Base-by-base conservation (phyloP, 495 filamentous ascomycete species). In the Stereocaulon alpinum region DNA sequence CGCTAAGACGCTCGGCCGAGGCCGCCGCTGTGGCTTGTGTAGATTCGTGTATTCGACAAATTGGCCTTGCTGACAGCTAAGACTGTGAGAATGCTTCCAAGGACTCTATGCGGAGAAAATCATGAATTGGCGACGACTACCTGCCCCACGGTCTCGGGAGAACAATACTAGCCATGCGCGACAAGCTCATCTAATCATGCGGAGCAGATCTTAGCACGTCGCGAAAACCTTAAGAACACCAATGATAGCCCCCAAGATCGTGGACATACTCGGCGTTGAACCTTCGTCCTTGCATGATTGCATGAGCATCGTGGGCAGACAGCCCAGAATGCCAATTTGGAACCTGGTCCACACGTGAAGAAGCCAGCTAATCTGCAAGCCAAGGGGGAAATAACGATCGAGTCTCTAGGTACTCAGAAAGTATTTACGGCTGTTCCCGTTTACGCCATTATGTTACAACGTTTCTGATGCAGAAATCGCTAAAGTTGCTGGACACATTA, bases 401-500 rank as follows among this genome's bases (percentile, higher is more conserved):
- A 42, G 30, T 37, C 2, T 40, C 29, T 50, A n/a, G n/a, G n/a
- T n/a, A 34, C 32, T 24, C 2, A 11, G 12, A 48, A 24, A 50
- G 47, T 20, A 50, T 59, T 20, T 18, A 59, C 37, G 18, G 56
- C 56, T 58, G 29, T 41, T 24, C 18, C 17, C 18, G 6, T 51
- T 51, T 5, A 15, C 10, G n/a, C 3, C 15, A 42, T 17, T 22
- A 32, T 51, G n/a, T 24, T 59, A 59, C 56, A 59, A 32, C 40
- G 14, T 17, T 18, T 43, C 22, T 10, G n/a, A 60, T 47, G 42
- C 42, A 54, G 40, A 63, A n/a, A 51, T 61, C 61, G 61, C 64
- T 66, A 60, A 63, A 42, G 41, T 57, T 54, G 57, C 63, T 60
- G 32, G 55, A 65, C 29, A 40, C 18, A 29, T 10, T 34, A n/a